Conservation (phyloP, 495 filamentous ascomycete genomes). For the Hypoxylon lienhwacheense region DNA sequence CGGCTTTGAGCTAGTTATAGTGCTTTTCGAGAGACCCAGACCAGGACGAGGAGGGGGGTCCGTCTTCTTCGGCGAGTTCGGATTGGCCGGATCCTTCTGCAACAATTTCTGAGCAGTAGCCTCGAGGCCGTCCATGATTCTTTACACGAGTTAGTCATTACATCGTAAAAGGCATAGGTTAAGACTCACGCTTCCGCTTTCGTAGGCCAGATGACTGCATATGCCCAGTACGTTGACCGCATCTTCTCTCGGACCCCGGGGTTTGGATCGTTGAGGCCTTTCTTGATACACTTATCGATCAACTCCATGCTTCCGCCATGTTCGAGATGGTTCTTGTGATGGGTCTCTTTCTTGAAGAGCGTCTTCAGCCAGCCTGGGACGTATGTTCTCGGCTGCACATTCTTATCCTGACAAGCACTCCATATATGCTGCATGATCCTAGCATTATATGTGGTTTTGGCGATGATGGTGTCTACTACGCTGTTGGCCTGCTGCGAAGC, state of each 20-base stretch:
- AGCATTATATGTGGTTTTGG: conserved; percentile 72
- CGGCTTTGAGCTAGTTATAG: conserved; percentile 60
- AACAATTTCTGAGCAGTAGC: conserved; percentile 70
- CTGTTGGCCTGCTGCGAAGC: conserved; percentile 74
- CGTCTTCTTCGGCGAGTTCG: conserved; percentile 61
- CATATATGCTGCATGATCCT: conserved; percentile 83
- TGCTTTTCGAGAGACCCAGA: conserved; percentile 60
- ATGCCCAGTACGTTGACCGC: conserved; percentile 83
- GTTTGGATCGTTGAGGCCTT: conserved; percentile 82
- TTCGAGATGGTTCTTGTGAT: conserved; percentile 79
- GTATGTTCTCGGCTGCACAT: conserved; percentile 77
- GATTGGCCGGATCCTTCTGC: conserved; percentile 78
- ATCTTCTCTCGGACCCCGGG: conserved; percentile 82
- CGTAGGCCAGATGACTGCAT: conserved; percentile 72
- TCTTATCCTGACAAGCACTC: conserved; percentile 84
- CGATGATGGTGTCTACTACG: conserved; percentile 74
- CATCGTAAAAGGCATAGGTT: conserved; percentile 35
- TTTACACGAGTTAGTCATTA: conserved; percentile 35
- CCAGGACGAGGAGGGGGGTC: conserved; percentile 53
- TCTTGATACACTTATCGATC: conserved; percentile 85
- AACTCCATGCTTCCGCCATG: conserved; percentile 78
- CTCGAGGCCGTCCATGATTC: conserved; percentile 75
- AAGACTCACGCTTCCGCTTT: conserved; percentile 68
- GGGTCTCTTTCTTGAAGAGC: conserved; percentile 72
- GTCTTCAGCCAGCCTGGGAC: conserved; percentile 82